Base-by-base conservation (phyloP, 2,329 filamentous ascomycete genomes). In the Uncinocarpus reesii region DNA sequence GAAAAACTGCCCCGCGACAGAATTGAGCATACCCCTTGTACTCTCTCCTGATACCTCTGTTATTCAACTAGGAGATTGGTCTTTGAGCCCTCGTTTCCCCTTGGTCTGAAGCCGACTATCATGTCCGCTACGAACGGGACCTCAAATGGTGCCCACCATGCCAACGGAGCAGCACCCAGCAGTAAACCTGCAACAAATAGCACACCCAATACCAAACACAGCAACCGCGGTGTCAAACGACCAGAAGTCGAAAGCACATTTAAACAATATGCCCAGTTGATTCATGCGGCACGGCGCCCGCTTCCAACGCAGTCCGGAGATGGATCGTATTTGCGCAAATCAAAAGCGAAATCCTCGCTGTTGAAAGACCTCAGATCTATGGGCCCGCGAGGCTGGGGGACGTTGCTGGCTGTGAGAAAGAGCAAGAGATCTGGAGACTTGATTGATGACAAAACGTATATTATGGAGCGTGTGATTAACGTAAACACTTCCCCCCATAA, bases 401-500 rank as follows among this genome's bases (percentile, higher is more conserved):
- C 83, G 0, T 66, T 86, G 15, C 63, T 76, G 37, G 71, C 76
- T 4, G 66, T 86, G 31, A 68, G 86, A 49, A 74, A 76, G 47
- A 72, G 69, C 52, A 80, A 85, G 64, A 63, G 80, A 26, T 81
- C 77, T 56, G 80, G 83, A 1, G 73, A 77, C 41, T 70, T 81
- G 8, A 65, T 78, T 4, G 81, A 90, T 57, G 86, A 90, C 68
- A 84, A 83, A 66, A 84, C 80, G 1, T 84, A 86, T 72, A 70
- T 86, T 37, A 85, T 87, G 79, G 84, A 87, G 63, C 72, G 78
- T 6, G 73, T 83, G 4, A 86, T 87, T 52, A 77, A 73, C 57
- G 69, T 71, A 62, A 53, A 60, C 1, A 21, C 31, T 18, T 15
- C 6, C 15, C 21, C 6, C 4, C 4, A n/a, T n/a, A n/a, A n/a